These are phyloP conservation scores for Polytrichum formosum DNA, from an alignment of 225 moss, liverwort and hornwort genomes.

Conservation along the genomic window DNA sequence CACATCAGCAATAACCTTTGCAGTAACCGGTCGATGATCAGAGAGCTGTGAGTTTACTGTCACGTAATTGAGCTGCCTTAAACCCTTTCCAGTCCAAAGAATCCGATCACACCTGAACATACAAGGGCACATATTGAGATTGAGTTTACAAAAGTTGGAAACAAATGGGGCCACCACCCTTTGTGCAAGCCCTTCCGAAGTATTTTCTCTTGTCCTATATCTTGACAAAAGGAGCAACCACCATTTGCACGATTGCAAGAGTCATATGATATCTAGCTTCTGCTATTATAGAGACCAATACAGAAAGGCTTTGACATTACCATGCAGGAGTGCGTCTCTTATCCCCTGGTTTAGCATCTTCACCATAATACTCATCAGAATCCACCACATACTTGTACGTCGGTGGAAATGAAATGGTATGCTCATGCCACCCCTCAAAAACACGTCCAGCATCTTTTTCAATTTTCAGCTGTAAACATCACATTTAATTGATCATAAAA, in stretches of 20 bases:
- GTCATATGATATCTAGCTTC: no score
- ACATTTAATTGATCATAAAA: conserved; percentile 4
- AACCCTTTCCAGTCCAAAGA: conserved; percentile 63
- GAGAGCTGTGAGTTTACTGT: conserved; percentile 75
- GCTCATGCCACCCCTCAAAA: conserved; percentile 86
- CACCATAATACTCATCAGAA: conserved; percentile 81
- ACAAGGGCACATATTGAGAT: not conserved
- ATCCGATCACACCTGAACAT: conserved; percentile 83
- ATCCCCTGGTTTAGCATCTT: conserved; percentile 58
- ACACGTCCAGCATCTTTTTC: conserved; percentile 80
- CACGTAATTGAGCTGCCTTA: conserved; percentile 56
- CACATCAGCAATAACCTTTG: conserved; percentile 72
- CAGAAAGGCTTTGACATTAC: conserved; percentile 26
- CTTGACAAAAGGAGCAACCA: not conserved
- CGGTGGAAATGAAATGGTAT: conserved; percentile 72
- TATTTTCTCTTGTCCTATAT: not conserved
- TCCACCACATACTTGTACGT: conserved; percentile 84
- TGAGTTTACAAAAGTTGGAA: no score
- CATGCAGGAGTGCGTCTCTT: conserved; percentile 88
- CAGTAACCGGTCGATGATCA: conserved; percentile 92
- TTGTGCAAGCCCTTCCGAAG: not conserved
- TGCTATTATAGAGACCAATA: not conserved
- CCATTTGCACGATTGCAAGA: not conserved
- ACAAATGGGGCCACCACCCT: not conserved
- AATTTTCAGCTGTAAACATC: conserved; percentile 58